Evolutionary conservation across 345 rosid species (phyloP), one percentile per base, ranked within the genome.

Genomic region (Arabis alpina): DNA sequence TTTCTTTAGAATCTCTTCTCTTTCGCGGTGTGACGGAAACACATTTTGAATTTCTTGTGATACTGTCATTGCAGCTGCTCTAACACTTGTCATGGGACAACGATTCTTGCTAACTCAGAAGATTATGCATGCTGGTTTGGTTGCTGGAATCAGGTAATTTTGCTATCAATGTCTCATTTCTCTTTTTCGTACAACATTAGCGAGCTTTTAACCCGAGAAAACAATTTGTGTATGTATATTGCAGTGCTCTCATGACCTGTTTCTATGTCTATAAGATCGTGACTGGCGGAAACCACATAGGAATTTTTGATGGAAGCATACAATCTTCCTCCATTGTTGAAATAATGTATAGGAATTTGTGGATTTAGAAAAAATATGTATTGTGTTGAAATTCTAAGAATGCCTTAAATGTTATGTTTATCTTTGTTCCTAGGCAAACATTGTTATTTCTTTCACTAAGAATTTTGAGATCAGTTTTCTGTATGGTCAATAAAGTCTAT

Each of bases 211-310:
- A 25, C 51, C 41, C 4, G 7, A 8, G 12, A 41, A 40, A 40
- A 25, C n/a, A 51, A 28, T 32, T 53, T 52, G 4, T 71, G 14
- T 42, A n/a, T 61, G 41, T 69, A 28, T 44, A 13, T 75, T 80
- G 88, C 94, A 91, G 97, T 82, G 91, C 82, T 78, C 80, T 93
- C 30, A 91, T 93, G 98, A 82, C 94, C 5, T 80, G 59, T 32
- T 93, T 91, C 77, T 93, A 87, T 64, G 70, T 88, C 12, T 89
- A 80, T 85, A 93, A 93, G 85, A 65, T 89, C 41, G 85, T 82
- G 0, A 87, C 87, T 0, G 97, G 96, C 2, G 94, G 98, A 68
- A 93, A 89, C 77, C 92, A 86, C 75, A 74, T 89, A 84, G 39
- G 37, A 23, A 43, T 44, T 14, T 36, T 3, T 10, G 1, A 27